A percentile compares a stretch with the other conserved stretches of the same genome.
Evolutionary conservation across 169 alveolate genomes (phyloP).

Genomic region (Plasmodium knowlesi): DNA sequence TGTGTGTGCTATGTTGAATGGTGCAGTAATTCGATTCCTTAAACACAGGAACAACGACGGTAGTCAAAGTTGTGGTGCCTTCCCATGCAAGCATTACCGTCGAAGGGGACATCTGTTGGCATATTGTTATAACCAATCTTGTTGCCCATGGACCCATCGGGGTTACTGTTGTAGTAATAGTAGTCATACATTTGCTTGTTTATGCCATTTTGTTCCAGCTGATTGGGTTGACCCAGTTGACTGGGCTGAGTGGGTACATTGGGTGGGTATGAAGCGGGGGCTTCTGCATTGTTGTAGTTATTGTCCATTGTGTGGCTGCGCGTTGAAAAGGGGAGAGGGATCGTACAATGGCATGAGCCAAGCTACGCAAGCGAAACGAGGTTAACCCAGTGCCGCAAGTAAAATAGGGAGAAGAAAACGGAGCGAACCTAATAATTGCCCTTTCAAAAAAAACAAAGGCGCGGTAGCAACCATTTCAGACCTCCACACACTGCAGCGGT

Average conservation of each 20-base stretch:
- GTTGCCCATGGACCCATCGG: neutral
- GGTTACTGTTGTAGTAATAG: constrained; percentile 40
- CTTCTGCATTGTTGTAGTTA: constrained; percentile 16
- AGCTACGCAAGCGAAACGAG: neutral
- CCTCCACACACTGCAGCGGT: neutral
- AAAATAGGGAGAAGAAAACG: neutral
- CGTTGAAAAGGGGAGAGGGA: neutral
- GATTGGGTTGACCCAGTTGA: neutral
- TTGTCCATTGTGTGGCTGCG: constrained; percentile 28
- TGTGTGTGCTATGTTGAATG: neutral
- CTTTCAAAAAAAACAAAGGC: neutral
- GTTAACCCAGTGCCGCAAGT: neutral
- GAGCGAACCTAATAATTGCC: neutral
- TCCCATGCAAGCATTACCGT: constrained; percentile 3
- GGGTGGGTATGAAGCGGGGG: neutral
- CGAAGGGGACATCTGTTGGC: neutral
- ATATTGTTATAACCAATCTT: constrained; percentile 19
- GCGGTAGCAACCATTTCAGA: neutral
- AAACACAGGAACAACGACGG: neutral
- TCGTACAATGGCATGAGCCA: constrained; percentile 3
- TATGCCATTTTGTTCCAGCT: constrained; percentile 29
- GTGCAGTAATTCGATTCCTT: neutral
- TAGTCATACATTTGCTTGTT: constrained; percentile 44
- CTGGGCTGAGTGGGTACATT: neutral
- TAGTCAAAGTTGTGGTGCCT: neutral